Percentiles rank a stretch among this genome's conserved stretches.
phyloP scores from a whole-genome alignment of 106 monocot genomes.

The Phalaenopsis equestris region DNA sequence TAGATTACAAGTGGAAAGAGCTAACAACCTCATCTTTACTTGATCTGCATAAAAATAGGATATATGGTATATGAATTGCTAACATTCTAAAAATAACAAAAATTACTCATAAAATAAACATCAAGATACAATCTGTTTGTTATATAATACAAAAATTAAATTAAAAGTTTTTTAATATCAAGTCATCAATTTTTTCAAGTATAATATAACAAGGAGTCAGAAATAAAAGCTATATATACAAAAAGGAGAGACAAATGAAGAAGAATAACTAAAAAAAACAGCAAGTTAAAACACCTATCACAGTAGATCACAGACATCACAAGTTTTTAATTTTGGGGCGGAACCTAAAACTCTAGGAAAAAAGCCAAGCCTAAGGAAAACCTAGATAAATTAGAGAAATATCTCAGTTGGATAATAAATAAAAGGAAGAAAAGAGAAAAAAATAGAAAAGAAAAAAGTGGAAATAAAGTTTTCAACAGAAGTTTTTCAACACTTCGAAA shows the following conservation, averaged over 20 bases:
- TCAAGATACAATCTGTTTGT: neutral
- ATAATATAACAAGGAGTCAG: neutral
- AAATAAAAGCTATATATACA: neutral
- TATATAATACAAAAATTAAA: neutral
- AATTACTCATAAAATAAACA: neutral
- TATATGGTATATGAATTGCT: neutral
- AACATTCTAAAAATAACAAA: neutral
- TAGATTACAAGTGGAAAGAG: slow-evolving; percentile 86
- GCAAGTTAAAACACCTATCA: neutral
- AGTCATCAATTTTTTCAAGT: neutral
- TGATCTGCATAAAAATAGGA: neutral
- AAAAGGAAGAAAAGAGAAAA: neutral
- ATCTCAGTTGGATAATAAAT: neutral
- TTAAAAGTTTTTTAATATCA: neutral
- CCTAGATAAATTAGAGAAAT: neutral
- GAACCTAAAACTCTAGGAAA: neutral
- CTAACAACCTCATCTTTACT: slow-evolving; percentile 88
- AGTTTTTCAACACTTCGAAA: neutral
- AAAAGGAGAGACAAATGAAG: neutral
- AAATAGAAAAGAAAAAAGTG: neutral
- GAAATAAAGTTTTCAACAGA: neutral
- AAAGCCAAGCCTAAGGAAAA: neutral
- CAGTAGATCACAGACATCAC: neutral
- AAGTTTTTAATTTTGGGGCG: neutral
- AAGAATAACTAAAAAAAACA: neutral